Base-by-base conservation (phyloP, 2,329 filamentous ascomycete genomes). In the Sphaerulina populicola region DNA sequence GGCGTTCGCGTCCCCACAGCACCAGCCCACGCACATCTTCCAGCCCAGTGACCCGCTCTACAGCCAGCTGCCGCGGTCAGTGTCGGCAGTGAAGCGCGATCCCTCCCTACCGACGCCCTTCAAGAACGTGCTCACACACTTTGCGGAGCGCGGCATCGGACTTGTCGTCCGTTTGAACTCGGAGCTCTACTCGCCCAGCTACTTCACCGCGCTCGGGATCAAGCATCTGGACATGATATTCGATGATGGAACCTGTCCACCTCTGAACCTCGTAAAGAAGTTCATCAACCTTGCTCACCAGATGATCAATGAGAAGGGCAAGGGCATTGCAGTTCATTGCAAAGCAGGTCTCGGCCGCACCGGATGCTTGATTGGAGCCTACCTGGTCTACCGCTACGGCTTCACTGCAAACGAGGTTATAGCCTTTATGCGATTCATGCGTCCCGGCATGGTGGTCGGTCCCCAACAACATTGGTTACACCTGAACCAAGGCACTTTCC, bases 141-240 rank as follows among this genome's bases (percentile, higher is more conserved):
- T 98, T 68, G 78, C 82, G 11, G 83, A 90, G 54, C 82, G 88
- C 58, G 86, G 94, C 64, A 86, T 98, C 63, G 93, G 93, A 30
- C 77, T 98, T 2, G 91, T 98, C 2, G 93, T 98, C 38, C 85
- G 93, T 38, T 76, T 98, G 57, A 98, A 98, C 74, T 97, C 90
- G 0, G 86, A 90, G 60, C 80, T 98, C 6, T 98, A 98, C 75
- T 94, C 88, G 0, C 87, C 93, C 0, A 90, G 89, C n/a, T 96
- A 91, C 74, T 98, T 98, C 69, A 93, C 91, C 57, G 88, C 90
- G 3, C 77, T 98, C 47, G 91, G 91, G 29, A 97, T 98, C 65
- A 84, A 89, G 63, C 93, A 98, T 67, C 77, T 97, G 37, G 93
- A 98, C 72, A 98, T 98, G 93, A 97, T 98, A 64, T 98, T 98